phyloP scores from a whole-genome alignment of 2,329 filamentous ascomycete genomes.

The Massarina eburnea region DNA sequence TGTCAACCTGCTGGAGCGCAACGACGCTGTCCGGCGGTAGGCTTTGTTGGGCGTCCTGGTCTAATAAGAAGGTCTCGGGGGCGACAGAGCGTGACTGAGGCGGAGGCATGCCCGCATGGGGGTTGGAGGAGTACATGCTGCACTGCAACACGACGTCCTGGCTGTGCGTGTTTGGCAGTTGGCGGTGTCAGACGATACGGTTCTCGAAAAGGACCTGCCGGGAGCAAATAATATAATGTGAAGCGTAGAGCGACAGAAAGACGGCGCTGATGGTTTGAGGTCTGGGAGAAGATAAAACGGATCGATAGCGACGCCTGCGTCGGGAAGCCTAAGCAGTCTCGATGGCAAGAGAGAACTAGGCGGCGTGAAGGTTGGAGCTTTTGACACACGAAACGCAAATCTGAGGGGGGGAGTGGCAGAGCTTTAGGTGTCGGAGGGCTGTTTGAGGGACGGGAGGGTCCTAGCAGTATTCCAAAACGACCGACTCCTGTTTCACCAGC shows the following conservation, averaged over 20 bases:
- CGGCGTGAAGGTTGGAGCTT: conserved; percentile 35
- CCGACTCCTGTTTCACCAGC: conserved; percentile 44
- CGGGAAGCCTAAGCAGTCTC: conserved; percentile 36
- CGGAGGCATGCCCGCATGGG: conserved; percentile 79
- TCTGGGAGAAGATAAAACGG: conserved; percentile 42
- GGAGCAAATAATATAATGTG: conserved; percentile 40
- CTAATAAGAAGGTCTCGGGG: conserved; percentile 98
- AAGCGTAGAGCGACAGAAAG: conserved; percentile 42
- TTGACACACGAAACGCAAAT: conserved; percentile 43
- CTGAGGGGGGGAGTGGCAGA: conserved; percentile 41
- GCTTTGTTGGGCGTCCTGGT: conserved; percentile 93
- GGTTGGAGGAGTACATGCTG: conserved; percentile 55
- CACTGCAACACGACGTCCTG: conserved; percentile 40
- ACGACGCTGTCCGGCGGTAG: conserved; percentile 96
- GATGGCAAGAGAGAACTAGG: conserved; percentile 36
- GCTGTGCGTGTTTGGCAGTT: conserved; percentile 27
- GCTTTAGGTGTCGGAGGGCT: conserved; percentile 44
- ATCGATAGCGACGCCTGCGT: conserved; percentile 44
- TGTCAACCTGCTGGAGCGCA: conserved; percentile 96
- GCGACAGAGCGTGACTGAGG: conserved; percentile 71
- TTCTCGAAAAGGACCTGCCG: conserved; percentile 41
- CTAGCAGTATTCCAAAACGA: conserved; percentile 33
- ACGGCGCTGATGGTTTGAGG: conserved; percentile 38
- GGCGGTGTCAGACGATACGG: conserved; percentile 33
- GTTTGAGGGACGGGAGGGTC: conserved; percentile 44